phyloP scores from a whole-genome alignment of 2,329 filamentous ascomycete species.

The Fusarium sp. region DNA sequence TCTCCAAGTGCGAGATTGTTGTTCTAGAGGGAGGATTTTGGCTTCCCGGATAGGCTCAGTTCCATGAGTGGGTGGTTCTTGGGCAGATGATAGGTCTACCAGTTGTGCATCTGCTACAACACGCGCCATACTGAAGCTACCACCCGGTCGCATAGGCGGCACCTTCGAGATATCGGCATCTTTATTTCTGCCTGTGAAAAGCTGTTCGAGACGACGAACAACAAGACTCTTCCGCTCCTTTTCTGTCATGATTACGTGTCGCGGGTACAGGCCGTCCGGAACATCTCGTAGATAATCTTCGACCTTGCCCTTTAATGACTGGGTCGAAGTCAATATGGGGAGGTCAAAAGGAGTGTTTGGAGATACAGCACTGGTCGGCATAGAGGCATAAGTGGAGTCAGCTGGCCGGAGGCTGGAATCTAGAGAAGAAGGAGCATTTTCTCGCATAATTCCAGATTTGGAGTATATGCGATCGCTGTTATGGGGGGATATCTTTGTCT shows the following conservation, averaged over 20 bases:
- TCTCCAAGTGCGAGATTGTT: conserved; percentile 49
- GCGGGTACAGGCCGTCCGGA: conserved; percentile 74
- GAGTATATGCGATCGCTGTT: too few relatives aligned
- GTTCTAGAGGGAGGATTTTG: conserved; percentile 55
- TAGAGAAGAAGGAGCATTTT: conserved; percentile 63
- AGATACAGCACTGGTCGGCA: conserved; percentile 64
- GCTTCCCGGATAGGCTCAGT: conserved; percentile 60
- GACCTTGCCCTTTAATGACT: conserved; percentile 65
- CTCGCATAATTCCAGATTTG: too few relatives aligned
- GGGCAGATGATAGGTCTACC: conserved; percentile 46
- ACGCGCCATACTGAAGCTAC: conserved; percentile 8
- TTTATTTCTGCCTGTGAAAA: conserved; percentile 78
- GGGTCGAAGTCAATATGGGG: conserved; percentile 51
- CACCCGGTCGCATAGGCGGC: conserved; percentile 27
- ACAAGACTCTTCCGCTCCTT: conserved; percentile 81
- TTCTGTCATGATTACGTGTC: conserved; percentile 72
- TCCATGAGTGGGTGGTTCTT: conserved; percentile 51
- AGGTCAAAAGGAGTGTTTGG: conserved; percentile 55
- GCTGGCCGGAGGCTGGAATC: conserved; percentile 65
- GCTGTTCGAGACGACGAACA: conserved; percentile 79
- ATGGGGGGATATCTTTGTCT: too few relatives aligned
- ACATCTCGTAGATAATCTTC: conserved; percentile 76
- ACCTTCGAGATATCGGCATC: conserved; percentile 53
- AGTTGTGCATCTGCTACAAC: conserved; percentile 46
- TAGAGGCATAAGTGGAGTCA: conserved; percentile 75